phyloP scores from a whole-genome alignment of 768 basidiomycete species.

The Naematelia aurantialba region DNA sequence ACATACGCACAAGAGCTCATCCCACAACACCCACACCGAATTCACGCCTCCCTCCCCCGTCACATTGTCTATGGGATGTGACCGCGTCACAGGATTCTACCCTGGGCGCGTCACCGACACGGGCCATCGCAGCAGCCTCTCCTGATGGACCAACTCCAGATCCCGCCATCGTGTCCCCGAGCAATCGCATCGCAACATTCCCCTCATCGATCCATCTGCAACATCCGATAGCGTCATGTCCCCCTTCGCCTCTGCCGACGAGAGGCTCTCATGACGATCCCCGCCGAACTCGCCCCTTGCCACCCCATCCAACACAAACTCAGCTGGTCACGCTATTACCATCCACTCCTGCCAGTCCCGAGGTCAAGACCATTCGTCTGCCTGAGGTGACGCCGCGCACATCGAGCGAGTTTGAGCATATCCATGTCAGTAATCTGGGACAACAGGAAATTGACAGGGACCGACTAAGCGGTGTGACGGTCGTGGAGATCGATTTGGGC shows the following conservation, averaged over 20 bases:
- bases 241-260: conserved; percentile 21
- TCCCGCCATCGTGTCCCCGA: too few relatives aligned
- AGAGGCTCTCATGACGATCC: conserved; percentile 1
- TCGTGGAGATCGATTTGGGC: neutral
- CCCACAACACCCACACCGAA: neutral
- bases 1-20: neutral
- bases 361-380: conserved; percentile 18
- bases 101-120: too few relatives aligned
- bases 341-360: conserved; percentile 21
- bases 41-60: neutral
- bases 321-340: conserved; percentile 6
- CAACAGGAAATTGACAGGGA: conserved; percentile 7
- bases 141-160: too few relatives aligned
- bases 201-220: conserved; percentile 6
- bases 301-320: conserved; percentile 9
- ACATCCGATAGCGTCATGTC: conserved; percentile 31
- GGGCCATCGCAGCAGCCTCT: too few relatives aligned
- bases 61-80: too few relatives aligned
- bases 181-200: too few relatives aligned
- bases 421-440: conserved; percentile 15
- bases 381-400: conserved; percentile 24
- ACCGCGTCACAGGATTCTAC: too few relatives aligned
- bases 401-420: conserved; percentile 4
- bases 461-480: neutral
- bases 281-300: neutral